Evolutionary conservation across 108 stramenopile species (phyloP).

Genomic region (Cyclostephanos invisitatus): DNA sequence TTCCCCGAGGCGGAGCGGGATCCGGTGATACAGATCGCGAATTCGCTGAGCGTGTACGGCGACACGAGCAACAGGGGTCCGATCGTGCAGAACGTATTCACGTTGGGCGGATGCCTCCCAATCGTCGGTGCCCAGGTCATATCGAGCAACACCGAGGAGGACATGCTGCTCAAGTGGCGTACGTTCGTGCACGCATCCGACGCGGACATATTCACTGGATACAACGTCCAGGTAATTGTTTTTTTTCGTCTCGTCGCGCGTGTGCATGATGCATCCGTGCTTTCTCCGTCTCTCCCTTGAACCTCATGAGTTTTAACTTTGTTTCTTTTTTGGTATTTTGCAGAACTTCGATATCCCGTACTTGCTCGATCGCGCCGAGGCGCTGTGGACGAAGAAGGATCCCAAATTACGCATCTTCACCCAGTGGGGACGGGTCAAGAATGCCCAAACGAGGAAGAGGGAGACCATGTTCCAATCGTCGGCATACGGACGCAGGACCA

Average conservation of each 20-base stretch:
- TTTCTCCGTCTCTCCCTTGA: neutral
- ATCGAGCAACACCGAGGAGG: conserved; percentile 89
- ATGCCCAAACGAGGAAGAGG: conserved; percentile 84
- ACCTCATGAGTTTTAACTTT: neutral
- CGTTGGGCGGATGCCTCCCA: conserved; percentile 94
- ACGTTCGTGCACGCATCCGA: conserved; percentile 89
- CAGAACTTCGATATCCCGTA: conserved; percentile 99
- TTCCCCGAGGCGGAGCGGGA: conserved; percentile 98
- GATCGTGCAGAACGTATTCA: conserved; percentile 94
- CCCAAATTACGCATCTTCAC: conserved; percentile 59
- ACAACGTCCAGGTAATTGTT: conserved; percentile 79
- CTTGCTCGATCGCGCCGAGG: conserved; percentile 93
- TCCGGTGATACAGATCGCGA: conserved; percentile 99
- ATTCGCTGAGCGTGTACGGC: conserved; percentile 91
- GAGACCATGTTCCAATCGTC: conserved; percentile 97
- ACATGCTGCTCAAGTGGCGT: conserved; percentile 94
- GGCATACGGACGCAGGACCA: conserved; percentile 94
- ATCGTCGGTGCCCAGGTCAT: conserved; percentile 99
- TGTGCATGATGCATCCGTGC: neutral
- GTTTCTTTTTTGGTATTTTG: neutral
- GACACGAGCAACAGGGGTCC: conserved; percentile 46
- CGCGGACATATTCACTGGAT: conserved; percentile 98
- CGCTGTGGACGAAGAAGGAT: conserved; percentile 60
- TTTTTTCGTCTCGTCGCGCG: neutral
- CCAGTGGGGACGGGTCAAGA: conserved; percentile 90